Evolutionary conservation across 768 basidiomycete species (phyloP).

Genomic region (Rubroboletus pulcherrimus): DNA sequence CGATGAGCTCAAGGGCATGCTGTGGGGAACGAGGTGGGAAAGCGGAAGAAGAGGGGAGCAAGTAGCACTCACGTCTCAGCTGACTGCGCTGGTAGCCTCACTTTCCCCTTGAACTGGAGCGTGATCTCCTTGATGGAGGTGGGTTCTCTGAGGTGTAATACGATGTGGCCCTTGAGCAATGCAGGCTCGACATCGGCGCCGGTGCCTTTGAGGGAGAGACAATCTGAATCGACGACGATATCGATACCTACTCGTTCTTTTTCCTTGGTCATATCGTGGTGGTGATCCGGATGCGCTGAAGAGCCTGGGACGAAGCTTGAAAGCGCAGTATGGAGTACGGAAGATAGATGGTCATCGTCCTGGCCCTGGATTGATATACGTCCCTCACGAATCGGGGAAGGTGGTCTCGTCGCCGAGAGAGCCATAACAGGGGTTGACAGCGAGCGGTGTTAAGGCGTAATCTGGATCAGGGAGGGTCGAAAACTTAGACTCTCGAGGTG

Average conservation of each 20-base stretch:
- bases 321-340: constrained; percentile 39
- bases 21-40: constrained; percentile 3
- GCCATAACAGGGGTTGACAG: constrained; percentile 28
- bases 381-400: constrained; percentile 28
- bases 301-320: constrained; percentile 25
- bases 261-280: constrained; percentile 41
- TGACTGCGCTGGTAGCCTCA: constrained; percentile 56
- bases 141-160: constrained; percentile 74
- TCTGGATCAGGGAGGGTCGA: constrained; percentile 5
- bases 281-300: constrained; percentile 19
- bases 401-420: constrained; percentile 33
- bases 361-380: constrained; percentile 23
- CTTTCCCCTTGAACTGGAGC: constrained; percentile 82
- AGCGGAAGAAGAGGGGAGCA: constrained; percentile 1
- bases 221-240: constrained; percentile 69
- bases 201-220: constrained; percentile 69
- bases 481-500: neutral
- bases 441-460: constrained; percentile 1
- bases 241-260: constrained; percentile 60
- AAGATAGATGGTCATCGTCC: constrained; percentile 34
- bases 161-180: constrained; percentile 75
- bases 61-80: constrained; percentile 54
- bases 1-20: constrained; percentile 25
- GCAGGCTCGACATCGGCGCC: constrained; percentile 83
- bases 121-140: constrained; percentile 83